phyloP scores from a whole-genome alignment of 1,139 yeast genomes.

The Yamadazyma dushanensis region DNA sequence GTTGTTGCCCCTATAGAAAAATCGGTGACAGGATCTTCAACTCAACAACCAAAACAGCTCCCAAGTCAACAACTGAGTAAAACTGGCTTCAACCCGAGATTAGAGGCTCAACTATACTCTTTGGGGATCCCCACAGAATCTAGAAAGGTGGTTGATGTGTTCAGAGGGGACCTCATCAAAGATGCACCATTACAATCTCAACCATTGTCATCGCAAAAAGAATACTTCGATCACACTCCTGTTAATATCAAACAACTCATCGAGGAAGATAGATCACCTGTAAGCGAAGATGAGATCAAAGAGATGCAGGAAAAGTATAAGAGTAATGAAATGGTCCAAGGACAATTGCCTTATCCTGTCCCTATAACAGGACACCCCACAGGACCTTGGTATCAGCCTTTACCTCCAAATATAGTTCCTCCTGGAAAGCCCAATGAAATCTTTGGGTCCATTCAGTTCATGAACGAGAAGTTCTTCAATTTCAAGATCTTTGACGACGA shows the following conservation, averaged over 20 bases:
- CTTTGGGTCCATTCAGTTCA: slow-evolving; percentile 43
- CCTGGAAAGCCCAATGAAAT: slow-evolving; percentile 22
- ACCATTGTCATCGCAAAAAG: slow-evolving; percentile 55
- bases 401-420: slow-evolving; percentile 3
- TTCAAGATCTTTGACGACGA: slow-evolving; percentile 33
- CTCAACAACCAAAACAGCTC: slow-evolving; percentile 4
- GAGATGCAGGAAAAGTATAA: slow-evolving; percentile 40
- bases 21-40: too few relatives aligned
- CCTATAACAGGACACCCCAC: too few relatives aligned
- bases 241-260: slow-evolving; percentile 8
- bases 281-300: slow-evolving; percentile 36
- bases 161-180: slow-evolving; percentile 45
- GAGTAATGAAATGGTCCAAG: slow-evolving; percentile 1
- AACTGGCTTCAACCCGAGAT: background rate
- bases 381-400: too few relatives aligned
- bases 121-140: slow-evolving; percentile 4
- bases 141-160: slow-evolving; percentile 46
- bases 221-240: slow-evolving; percentile 31
- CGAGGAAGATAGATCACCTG: slow-evolving; percentile 39
- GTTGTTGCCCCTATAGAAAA: background rate
- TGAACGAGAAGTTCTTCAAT: slow-evolving; percentile 45
- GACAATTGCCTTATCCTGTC: background rate
- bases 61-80: background rate
- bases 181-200: slow-evolving; percentile 55
- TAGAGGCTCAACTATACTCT: slow-evolving; percentile 2